These are phyloP conservation scores for Ceriops zippeliana DNA, from an alignment of 345 rosid genomes.

Conservation along the genomic window DNA sequence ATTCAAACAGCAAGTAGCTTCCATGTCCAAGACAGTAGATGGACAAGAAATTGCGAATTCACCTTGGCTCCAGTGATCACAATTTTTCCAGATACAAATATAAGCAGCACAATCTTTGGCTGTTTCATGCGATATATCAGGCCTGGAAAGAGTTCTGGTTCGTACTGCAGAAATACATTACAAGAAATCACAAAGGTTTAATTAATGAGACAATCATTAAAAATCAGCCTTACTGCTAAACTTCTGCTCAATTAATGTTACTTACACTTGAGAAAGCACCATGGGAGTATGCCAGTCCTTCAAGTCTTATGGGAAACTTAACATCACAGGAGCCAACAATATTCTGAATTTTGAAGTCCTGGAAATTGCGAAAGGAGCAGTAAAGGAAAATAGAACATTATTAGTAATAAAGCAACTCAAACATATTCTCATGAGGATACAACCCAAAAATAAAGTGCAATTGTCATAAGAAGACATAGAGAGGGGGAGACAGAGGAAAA, in stretches of 20 bases:
- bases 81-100: conserved; percentile 95
- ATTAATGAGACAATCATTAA: not conserved
- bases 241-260: conserved; percentile 6
- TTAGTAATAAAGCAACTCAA: too few relatives aligned
- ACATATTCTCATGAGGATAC: too few relatives aligned
- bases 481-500: not conserved
- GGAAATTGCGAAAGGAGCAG: conserved; percentile 1
- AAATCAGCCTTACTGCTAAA: not conserved
- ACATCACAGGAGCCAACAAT: conserved; percentile 79
- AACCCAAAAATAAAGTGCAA: too few relatives aligned
- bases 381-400: not conserved
- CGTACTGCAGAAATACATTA: conserved; percentile 54
- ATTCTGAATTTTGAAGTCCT: conserved; percentile 83
- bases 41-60: not conserved
- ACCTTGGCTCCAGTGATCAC: conserved; percentile 99
- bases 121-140: conserved; percentile 94
- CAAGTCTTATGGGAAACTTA: conserved; percentile 59
- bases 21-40: not conserved
- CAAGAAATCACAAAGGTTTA: not conserved
- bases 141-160: conserved; percentile 97
- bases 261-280: conserved; percentile 86
- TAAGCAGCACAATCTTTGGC: conserved; percentile 93
- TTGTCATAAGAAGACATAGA: too few relatives aligned
- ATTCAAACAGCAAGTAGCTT: not conserved
- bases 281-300: conserved; percentile 68